Conservation (phyloP, 2,329 filamentous ascomycete species). For the Colletotrichum limetticola region DNA sequence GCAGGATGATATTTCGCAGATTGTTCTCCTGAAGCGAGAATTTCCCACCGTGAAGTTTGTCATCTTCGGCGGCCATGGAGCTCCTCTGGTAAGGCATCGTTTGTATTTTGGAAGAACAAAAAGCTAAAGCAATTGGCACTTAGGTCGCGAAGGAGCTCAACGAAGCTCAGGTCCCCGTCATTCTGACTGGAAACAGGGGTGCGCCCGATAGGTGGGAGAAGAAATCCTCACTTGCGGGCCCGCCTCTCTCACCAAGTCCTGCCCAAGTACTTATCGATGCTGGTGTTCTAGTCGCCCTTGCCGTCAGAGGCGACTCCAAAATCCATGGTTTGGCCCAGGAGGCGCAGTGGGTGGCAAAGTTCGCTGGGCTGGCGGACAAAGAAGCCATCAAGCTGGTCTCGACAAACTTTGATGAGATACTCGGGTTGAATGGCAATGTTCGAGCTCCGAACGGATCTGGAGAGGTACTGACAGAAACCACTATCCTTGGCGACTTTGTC, state of each 20-base stretch:
- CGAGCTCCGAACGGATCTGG: background rate
- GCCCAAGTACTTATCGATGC: slow-evolving; percentile 36
- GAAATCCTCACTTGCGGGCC: slow-evolving; percentile 49
- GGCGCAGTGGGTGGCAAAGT: slow-evolving; percentile 52
- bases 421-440: slow-evolving; percentile 43
- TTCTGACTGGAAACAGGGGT: slow-evolving; percentile 50
- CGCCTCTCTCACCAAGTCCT: slow-evolving; percentile 51
- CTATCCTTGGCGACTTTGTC: slow-evolving; percentile 46
- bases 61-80: slow-evolving; percentile 49
- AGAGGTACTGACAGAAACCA: slow-evolving; percentile 12
- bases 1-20: slow-evolving; percentile 52
- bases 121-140: background rate
- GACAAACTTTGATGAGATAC: slow-evolving; percentile 52
- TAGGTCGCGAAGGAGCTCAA: slow-evolving; percentile 51
- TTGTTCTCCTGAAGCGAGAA: slow-evolving; percentile 50
- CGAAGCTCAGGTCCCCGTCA: slow-evolving; percentile 50
- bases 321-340: slow-evolving; percentile 51
- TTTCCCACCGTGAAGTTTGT: slow-evolving; percentile 46
- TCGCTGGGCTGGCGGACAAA: slow-evolving; percentile 45
- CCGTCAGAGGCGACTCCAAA: slow-evolving; percentile 45
- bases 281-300: background rate
- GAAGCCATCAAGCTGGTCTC: slow-evolving; percentile 50
- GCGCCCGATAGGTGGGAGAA: slow-evolving; percentile 48
- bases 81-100: slow-evolving; percentile 44
- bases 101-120: background rate